Percentiles rank a stretch among this genome's conserved stretches.
Evolutionary conservation across 2,329 filamentous ascomycete species (phyloP).

Genomic region (Stylonectria norvegica): DNA sequence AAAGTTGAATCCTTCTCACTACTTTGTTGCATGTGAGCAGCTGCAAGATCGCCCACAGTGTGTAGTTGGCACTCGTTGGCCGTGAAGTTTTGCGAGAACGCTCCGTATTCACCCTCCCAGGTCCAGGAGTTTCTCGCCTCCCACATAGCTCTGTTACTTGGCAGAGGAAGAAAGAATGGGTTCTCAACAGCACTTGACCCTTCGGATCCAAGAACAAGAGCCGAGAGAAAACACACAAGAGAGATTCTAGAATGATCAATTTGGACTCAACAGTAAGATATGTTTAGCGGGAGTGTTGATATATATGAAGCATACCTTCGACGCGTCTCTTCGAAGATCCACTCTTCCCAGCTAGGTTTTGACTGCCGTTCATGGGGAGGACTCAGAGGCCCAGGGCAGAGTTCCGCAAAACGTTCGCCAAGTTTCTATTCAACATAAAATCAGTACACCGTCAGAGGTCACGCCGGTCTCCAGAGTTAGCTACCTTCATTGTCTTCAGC

Average conservation of each 20-base stretch:
- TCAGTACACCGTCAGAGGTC: too few species aligned
- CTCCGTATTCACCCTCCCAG: conserved; percentile 1
- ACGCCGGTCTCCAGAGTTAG: too few species aligned
- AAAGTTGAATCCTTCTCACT: too few species aligned
- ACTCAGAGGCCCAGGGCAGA: conserved; percentile 1
- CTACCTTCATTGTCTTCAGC: conserved; percentile 3
- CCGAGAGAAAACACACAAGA: not conserved
- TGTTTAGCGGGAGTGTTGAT: not conserved
- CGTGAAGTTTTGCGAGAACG: not conserved
- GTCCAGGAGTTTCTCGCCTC: not conserved
- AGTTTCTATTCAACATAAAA: too few species aligned
- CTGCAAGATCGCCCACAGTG: conserved; percentile 1
- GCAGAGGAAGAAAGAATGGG: not conserved
- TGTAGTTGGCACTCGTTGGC: not conserved
- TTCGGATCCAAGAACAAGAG: not conserved
- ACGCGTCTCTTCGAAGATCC: conserved; percentile 4
- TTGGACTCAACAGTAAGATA: not conserved
- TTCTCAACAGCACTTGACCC: not conserved
- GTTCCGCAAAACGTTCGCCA: not conserved
- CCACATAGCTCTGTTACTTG: not conserved
- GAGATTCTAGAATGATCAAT: not conserved
- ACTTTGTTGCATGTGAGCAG: not conserved
- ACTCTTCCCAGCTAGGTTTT: conserved; percentile 1
- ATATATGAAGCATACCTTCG: not conserved
- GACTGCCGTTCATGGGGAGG: conserved; percentile 1